Base-by-base conservation (phyloP, 306 rosid genomes). In the Glycyrrhiza uralensis region DNA sequence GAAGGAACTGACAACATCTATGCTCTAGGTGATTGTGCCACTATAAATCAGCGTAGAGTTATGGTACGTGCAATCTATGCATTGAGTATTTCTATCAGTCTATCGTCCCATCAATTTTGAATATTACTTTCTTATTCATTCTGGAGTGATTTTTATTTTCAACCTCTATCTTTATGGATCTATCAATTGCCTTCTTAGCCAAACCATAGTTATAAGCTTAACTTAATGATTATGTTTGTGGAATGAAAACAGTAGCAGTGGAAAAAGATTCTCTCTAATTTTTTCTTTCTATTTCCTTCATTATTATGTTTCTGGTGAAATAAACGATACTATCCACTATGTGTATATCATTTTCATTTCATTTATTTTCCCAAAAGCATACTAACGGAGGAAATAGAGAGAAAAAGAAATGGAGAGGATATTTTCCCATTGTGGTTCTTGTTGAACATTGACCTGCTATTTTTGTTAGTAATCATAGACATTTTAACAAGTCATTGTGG, bases 21-120 rank as follows among this genome's bases (percentile, higher is more conserved):
- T 78, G 97, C 98, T 32, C 83, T 94, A 64, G 98, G 98, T 75
- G 98, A 94, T 79, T 91, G 98, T 51, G 98, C 98, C 26, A 91
- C 98, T 26, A 59, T 89, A 59, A 91, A 94, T 78, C 97, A 94
- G 74, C 92, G 98, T 12, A 89, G n/a, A 81, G 91, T 94, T 80
- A 86, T 91, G 97, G 98, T 91, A 83, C 1, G 76, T 36, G 13
- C 58, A 66, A 36, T 52, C 54, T 52, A 44, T 60, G 24, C 39
- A 58, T 58, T 46, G 35, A 30, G 1, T 19, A 15, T 29, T 30
- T 30, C 30, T 35, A 33, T 32, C 5, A 13, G n/a, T 49, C 33
- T 67, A 22, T 9, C 2, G 2, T 26, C 44, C 26, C 32, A 28
- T 2, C 7, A 32, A 32, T 15, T 44, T 5, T 54, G 26, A 8